These are phyloP conservation scores for Globisporangium acanthophoron DNA, from an alignment of 352 stramenopile species.

Conservation along the genomic window DNA sequence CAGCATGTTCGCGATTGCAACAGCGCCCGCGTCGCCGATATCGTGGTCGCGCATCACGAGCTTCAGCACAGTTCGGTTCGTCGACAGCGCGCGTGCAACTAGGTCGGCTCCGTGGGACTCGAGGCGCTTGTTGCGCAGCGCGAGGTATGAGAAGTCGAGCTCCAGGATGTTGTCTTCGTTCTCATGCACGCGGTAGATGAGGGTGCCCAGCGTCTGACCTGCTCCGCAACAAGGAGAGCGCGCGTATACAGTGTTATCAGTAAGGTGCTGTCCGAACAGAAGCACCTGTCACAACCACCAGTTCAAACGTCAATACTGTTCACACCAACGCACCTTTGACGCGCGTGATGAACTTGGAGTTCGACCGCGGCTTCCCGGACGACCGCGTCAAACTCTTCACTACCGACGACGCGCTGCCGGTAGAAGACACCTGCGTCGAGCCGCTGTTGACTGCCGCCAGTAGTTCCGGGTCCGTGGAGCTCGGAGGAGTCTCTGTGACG, in stretches of 20 bases:
- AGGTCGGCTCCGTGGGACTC: constrained; percentile 45
- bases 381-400: constrained; percentile 6
- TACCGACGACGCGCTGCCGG: constrained; percentile 3
- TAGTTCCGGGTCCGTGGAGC: constrained; percentile 9
- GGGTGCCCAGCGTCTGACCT: constrained; percentile 48
- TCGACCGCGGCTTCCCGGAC: constrained; percentile 10
- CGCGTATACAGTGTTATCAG: no score
- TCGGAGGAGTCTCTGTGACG: constrained; percentile 5
- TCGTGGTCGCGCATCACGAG: constrained; percentile 65
- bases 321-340: constrained; percentile 12
- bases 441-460: constrained; percentile 6
- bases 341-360: constrained; percentile 16
- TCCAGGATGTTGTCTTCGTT: constrained; percentile 64
- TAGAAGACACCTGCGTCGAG: constrained; percentile 9
- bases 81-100: constrained; percentile 57
- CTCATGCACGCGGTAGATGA: constrained; percentile 45
- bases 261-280: no score
- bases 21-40: constrained; percentile 56
- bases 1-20: constrained; percentile 66
- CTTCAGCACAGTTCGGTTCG: constrained; percentile 53
- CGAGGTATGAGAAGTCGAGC: constrained; percentile 64
- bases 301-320: background rate
- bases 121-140: constrained; percentile 49
- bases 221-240: constrained; percentile 2
- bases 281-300: background rate